These are phyloP conservation scores for Talaromyces verruculosus DNA, from an alignment of 2,329 filamentous ascomycete genomes.

Conservation along the genomic window DNA sequence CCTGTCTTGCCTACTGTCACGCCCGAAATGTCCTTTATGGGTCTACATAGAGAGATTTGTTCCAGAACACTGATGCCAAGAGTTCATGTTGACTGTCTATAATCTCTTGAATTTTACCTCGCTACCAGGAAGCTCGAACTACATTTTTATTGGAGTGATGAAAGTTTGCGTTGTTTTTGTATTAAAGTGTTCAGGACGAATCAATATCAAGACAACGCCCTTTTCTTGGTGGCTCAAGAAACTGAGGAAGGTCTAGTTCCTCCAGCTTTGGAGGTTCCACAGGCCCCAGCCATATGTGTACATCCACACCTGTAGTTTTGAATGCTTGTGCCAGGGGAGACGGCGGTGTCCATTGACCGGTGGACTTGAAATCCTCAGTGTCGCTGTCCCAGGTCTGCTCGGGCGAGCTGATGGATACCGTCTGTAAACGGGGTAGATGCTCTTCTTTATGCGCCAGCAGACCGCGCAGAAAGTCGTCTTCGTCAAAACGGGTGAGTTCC, in stretches of 20 bases:
- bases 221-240: constrained; percentile 6
- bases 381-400: constrained; percentile 6
- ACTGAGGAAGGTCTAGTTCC: not conserved
- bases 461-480: constrained; percentile 9
- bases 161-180: too few relatives aligned
- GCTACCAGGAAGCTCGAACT: not conserved
- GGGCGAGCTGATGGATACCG: constrained; percentile 7
- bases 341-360: constrained; percentile 12
- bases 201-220: not conserved
- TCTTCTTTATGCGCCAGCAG: constrained; percentile 10
- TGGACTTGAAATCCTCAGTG: not conserved
- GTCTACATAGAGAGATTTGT: too few relatives aligned
- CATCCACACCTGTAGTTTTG: constrained; percentile 5
- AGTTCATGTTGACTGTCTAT: not conserved
- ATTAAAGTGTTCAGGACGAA: too few relatives aligned
- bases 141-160: not conserved
- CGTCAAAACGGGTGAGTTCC: constrained; percentile 9
- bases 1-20: too few relatives aligned
- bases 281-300: constrained; percentile 12
- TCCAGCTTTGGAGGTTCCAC: constrained; percentile 5
- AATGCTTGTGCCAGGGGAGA: constrained; percentile 11
- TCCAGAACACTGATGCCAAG: not conserved
- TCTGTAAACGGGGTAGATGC: constrained; percentile 7
- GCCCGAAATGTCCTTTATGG: too few relatives aligned
- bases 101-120: not conserved